Conservation (phyloP, 2,329 filamentous ascomycete species). For the Trichoderma oligosporum region DNA sequence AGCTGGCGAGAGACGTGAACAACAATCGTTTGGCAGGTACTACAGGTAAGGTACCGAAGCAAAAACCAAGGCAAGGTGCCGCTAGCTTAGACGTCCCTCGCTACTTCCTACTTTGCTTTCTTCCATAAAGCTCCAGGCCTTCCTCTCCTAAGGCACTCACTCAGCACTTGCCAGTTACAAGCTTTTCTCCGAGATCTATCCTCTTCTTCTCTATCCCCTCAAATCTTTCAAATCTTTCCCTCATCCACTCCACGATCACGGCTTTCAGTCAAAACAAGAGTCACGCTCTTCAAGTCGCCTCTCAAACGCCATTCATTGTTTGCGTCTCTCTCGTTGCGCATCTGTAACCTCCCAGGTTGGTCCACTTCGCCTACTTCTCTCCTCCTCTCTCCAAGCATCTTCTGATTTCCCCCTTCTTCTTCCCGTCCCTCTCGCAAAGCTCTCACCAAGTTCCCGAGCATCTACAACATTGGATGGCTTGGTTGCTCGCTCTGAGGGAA, state of each 20-base stretch:
- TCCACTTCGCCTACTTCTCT: slow-evolving; percentile 7
- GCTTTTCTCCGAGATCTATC: neutral
- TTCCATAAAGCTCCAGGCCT: slow-evolving; percentile 1
- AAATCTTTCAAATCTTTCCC: neutral
- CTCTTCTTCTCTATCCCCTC: neutral
- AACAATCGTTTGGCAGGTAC: neutral
- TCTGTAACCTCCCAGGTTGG: slow-evolving; percentile 25
- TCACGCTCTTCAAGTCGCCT: slow-evolving; percentile 12
- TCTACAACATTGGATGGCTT: slow-evolving; percentile 9
- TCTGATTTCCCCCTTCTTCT: neutral
- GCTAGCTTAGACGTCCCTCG: neutral
- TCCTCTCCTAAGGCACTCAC: slow-evolving; percentile 2
- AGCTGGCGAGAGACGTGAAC: slow-evolving; percentile 9
- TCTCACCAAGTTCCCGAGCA: slow-evolving; percentile 2
- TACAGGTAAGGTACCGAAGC: neutral
- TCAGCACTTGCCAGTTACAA: neutral
- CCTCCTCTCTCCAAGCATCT: slow-evolving; percentile 2
- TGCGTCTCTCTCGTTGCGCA: slow-evolving; percentile 25
- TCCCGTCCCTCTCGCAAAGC: slow-evolving; percentile 6
- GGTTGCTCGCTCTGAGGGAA: slow-evolving; percentile 14
- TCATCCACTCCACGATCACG: slow-evolving; percentile 8
- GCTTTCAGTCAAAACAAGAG: slow-evolving; percentile 5
- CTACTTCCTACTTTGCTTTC: slow-evolving; percentile 4
- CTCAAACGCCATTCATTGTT: slow-evolving; percentile 23
- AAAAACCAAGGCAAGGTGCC: neutral